A percentile compares a stretch with the other conserved stretches of the same genome.
phyloP scores from a whole-genome alignment of 169 alveolate species.

The Cryptosporidium meleagridis region DNA sequence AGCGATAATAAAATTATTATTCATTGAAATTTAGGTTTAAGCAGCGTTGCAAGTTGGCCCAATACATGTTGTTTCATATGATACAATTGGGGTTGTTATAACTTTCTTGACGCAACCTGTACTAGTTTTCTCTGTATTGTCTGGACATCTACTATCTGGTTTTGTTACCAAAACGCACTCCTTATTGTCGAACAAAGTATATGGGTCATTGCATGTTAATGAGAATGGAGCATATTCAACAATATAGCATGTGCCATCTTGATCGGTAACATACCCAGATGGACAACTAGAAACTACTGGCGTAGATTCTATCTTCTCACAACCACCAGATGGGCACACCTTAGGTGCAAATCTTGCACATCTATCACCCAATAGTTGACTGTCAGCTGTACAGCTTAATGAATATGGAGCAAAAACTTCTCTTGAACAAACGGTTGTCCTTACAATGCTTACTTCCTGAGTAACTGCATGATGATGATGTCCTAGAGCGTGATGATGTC shows the following conservation, averaged over 20 bases:
- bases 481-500: conserved; percentile 4
- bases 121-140: conserved; percentile 67
- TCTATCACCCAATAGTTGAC: conserved; percentile 72
- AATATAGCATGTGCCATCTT: conserved; percentile 71
- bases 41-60: conserved; percentile 75
- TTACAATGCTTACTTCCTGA: conserved; percentile 37
- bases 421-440: conserved; percentile 73
- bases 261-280: conserved; percentile 72
- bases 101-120: conserved; percentile 75
- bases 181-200: conserved; percentile 66
- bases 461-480: conserved; percentile 36
- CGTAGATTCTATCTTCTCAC: conserved; percentile 67
- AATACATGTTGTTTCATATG: conserved; percentile 72
- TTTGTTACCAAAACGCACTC: conserved; percentile 72
- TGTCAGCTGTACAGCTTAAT: conserved; percentile 56
- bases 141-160: conserved; percentile 74
- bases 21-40: not conserved
- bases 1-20: conserved; percentile 18
- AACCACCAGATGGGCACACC: conserved; percentile 74
- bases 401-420: conserved; percentile 74
- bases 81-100: conserved; percentile 74
- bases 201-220: conserved; percentile 64
- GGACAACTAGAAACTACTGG: conserved; percentile 74
- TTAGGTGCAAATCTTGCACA: conserved; percentile 75
- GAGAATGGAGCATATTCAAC: conserved; percentile 76